Percentiles rank a stretch among this genome's conserved stretches.
phyloP scores from a whole-genome alignment of 2,329 filamentous ascomycete species.

The Fusarium sp. region DNA sequence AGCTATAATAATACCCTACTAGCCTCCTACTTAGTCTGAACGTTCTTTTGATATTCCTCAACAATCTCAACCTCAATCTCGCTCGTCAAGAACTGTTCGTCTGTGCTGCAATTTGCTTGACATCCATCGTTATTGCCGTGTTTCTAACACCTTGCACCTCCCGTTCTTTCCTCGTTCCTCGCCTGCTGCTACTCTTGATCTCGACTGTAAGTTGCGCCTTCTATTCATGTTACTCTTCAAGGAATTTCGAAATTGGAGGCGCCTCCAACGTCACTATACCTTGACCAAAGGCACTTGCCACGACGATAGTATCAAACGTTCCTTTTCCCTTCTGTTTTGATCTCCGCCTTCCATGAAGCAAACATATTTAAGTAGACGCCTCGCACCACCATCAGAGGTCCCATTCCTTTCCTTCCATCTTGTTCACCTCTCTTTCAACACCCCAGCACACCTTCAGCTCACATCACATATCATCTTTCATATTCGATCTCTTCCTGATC shows the following conservation, averaged over 20 bases:
- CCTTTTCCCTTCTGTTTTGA: constrained; percentile 4
- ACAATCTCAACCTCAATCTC: background rate
- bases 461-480: constrained; percentile 17
- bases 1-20: constrained; percentile 16
- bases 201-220: constrained; percentile 11
- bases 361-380: constrained; percentile 29
- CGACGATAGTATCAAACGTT: constrained; percentile 12
- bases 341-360: constrained; percentile 4
- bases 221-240: background rate
- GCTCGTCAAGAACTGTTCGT: background rate
- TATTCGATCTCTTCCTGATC: background rate
- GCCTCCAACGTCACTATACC: constrained; percentile 28
- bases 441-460: constrained; percentile 2
- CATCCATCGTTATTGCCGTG: background rate
- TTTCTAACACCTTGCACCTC: background rate
- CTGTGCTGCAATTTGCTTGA: constrained; percentile 9
- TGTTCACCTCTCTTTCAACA: constrained; percentile 3
- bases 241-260: background rate
- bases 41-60: background rate
- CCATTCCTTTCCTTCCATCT: background rate
- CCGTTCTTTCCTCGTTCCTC: background rate
- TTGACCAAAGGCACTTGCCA: background rate
- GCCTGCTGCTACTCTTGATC: background rate
- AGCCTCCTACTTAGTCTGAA: constrained; percentile 9
- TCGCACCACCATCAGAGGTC: constrained; percentile 5